phyloP scores from a whole-genome alignment of 257 asterid genomes.

The Penstemon eatonii region DNA sequence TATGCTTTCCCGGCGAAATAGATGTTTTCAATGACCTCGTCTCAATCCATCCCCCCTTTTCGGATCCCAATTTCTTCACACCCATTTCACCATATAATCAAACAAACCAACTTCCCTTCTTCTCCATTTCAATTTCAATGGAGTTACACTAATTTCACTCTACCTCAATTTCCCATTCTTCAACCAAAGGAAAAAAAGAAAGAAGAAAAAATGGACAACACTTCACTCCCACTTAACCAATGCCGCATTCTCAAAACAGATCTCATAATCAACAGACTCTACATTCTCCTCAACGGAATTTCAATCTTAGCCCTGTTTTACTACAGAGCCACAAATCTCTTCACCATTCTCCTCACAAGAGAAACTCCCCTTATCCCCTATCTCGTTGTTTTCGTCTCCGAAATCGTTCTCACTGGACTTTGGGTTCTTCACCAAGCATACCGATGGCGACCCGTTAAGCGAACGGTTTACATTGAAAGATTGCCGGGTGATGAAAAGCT shows the following conservation, averaged over 20 bases:
- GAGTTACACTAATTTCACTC: no score
- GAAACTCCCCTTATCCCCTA: constrained; percentile 31
- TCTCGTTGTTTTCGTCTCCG: constrained; percentile 34
- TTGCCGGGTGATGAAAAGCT: constrained; percentile 40
- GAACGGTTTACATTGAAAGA: constrained; percentile 36
- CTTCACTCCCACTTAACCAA: constrained; percentile 36
- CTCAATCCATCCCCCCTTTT: no score
- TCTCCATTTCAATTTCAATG: no score
- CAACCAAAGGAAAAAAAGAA: no score
- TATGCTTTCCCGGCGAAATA: no score
- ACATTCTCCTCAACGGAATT: constrained; percentile 35
- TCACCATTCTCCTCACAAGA: neutral
- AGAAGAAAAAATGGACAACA: constrained; percentile 3
- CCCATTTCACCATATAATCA: no score
- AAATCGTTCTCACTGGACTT: constrained; percentile 35
- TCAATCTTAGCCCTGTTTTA: constrained; percentile 42
- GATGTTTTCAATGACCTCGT: no score
- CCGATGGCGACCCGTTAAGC: constrained; percentile 36
- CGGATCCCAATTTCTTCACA: no score
- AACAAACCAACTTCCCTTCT: no score
- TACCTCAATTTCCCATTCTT: no score
- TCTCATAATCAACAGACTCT: constrained; percentile 38
- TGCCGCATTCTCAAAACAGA: constrained; percentile 30
- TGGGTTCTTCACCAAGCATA: constrained; percentile 37
- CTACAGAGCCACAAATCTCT: constrained; percentile 38